A percentile compares a stretch with the other conserved stretches of the same genome.
phyloP scores from a whole-genome alignment of 495 filamentous ascomycete species.

The Symbiotaphrina buchneri region DNA sequence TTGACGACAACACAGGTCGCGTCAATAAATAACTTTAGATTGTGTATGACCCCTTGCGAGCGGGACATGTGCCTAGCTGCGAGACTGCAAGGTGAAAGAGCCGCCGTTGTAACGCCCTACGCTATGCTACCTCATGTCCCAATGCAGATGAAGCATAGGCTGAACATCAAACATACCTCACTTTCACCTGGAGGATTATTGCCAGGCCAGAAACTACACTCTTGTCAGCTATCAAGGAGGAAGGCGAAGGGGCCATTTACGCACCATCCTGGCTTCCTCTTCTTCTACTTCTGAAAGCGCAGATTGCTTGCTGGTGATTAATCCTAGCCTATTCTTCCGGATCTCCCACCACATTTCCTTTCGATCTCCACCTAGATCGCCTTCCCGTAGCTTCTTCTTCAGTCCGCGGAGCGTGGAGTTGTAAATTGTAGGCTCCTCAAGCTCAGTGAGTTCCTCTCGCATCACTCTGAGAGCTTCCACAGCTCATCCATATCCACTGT shows the following conservation, averaged over 20 bases:
- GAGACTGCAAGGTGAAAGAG: too few species aligned
- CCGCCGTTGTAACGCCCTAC: too few species aligned
- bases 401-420: constrained; percentile 51
- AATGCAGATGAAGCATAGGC: too few species aligned
- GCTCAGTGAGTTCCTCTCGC: constrained; percentile 49
- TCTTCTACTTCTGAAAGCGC: constrained; percentile 38
- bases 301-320: constrained; percentile 41
- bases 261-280: constrained; percentile 44
- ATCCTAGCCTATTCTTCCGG: constrained; percentile 38
- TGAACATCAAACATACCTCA: too few species aligned
- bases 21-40: too few species aligned
- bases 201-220: too few species aligned
- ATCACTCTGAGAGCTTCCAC: constrained; percentile 57
- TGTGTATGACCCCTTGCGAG: too few species aligned
- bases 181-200: too few species aligned
- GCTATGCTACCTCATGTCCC: too few species aligned
- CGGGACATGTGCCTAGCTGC: too few species aligned
- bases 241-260: not conserved
- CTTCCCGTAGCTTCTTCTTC: constrained; percentile 46
- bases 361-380: constrained; percentile 60
- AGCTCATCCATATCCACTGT: constrained; percentile 49
- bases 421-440: constrained; percentile 56
- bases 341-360: constrained; percentile 67
- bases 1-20: too few species aligned
- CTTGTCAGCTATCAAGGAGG: constrained; percentile 5